phyloP scores from a whole-genome alignment of 192 early-diverging fungal species.

The Phycomyces nitens region DNA sequence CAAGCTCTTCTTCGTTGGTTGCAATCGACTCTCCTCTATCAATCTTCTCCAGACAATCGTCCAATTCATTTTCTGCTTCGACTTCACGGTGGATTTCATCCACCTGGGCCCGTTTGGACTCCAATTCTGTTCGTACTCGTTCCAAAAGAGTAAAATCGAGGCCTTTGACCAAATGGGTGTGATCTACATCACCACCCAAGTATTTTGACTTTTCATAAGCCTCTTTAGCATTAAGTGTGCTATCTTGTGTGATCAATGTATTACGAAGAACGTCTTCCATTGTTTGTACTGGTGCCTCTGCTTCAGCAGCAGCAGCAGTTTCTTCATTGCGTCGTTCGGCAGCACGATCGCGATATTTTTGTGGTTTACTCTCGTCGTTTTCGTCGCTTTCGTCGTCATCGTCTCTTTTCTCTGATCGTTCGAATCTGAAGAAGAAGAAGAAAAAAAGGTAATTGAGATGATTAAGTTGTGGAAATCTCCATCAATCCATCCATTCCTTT shows the following conservation, averaged over 20 bases:
- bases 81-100: slow-evolving; percentile 32
- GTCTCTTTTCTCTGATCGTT: neutral
- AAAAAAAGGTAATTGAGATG: slow-evolving; percentile 24
- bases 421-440: neutral
- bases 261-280: slow-evolving; percentile 47
- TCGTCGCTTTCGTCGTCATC: slow-evolving; percentile 10
- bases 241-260: neutral
- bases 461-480: too few species aligned
- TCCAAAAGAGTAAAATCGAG: slow-evolving; percentile 81
- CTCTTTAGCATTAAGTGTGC: slow-evolving; percentile 42
- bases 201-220: slow-evolving; percentile 82
- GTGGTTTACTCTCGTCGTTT: slow-evolving; percentile 8
- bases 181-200: slow-evolving; percentile 80
- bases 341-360: slow-evolving; percentile 87
- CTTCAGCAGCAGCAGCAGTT: slow-evolving; percentile 23
- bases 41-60: slow-evolving; percentile 23
- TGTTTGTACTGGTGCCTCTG: slow-evolving; percentile 69
- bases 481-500: too few species aligned
- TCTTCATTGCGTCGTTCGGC: slow-evolving; percentile 70
- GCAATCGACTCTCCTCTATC: slow-evolving; percentile 6
- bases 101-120: neutral
- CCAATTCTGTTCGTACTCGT: slow-evolving; percentile 61
- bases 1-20: slow-evolving; percentile 1
- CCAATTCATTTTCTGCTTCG: slow-evolving; percentile 39
- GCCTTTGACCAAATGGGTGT: slow-evolving; percentile 92